phyloP scores from a whole-genome alignment of 768 basidiomycete genomes.

The Tylopilus sp. region DNA sequence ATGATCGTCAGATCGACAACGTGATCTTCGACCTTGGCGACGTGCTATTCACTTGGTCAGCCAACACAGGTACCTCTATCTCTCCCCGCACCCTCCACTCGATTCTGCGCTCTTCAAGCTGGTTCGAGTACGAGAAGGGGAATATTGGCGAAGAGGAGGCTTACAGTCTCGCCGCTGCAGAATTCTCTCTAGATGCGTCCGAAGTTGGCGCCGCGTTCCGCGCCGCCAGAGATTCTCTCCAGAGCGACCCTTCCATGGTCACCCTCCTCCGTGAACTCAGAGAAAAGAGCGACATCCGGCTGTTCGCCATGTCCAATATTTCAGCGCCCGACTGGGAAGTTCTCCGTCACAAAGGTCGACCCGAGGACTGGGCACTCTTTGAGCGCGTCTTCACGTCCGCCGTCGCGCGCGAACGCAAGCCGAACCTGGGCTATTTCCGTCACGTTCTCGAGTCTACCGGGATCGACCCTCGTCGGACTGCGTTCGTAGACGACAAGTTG shows the following conservation, averaged over 20 bases:
- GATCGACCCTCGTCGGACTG: slow-evolving; percentile 17
- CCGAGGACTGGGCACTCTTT: slow-evolving; percentile 20
- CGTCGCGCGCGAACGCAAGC: slow-evolving; percentile 14
- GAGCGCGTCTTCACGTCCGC: slow-evolving; percentile 21
- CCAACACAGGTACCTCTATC: slow-evolving; percentile 12
- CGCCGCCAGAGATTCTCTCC: slow-evolving; percentile 6
- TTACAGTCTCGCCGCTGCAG: slow-evolving; percentile 1
- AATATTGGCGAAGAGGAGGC: slow-evolving; percentile 12
- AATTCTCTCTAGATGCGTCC: slow-evolving; percentile 16
- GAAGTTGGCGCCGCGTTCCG: slow-evolving; percentile 10
- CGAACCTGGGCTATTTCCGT: slow-evolving; percentile 18
- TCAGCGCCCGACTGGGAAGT: slow-evolving; percentile 21
- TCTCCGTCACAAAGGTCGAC: slow-evolving; percentile 10
- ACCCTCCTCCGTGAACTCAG: slow-evolving; percentile 16
- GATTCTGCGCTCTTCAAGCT: slow-evolving; percentile 14
- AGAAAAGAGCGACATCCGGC: neutral
- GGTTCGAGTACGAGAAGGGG: slow-evolving; percentile 25
- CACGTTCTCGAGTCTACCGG: slow-evolving; percentile 16
- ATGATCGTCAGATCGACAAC: slow-evolving; percentile 20
- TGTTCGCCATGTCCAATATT: slow-evolving; percentile 25
- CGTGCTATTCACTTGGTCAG: slow-evolving; percentile 23
- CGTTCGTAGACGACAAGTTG: slow-evolving; percentile 23
- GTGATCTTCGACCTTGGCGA: slow-evolving; percentile 23
- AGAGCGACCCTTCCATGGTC: slow-evolving; percentile 12
- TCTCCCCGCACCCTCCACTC: slow-evolving; percentile 6